Conservation (phyloP, 257 asterid genomes). For the Eucommia ulmoides region DNA sequence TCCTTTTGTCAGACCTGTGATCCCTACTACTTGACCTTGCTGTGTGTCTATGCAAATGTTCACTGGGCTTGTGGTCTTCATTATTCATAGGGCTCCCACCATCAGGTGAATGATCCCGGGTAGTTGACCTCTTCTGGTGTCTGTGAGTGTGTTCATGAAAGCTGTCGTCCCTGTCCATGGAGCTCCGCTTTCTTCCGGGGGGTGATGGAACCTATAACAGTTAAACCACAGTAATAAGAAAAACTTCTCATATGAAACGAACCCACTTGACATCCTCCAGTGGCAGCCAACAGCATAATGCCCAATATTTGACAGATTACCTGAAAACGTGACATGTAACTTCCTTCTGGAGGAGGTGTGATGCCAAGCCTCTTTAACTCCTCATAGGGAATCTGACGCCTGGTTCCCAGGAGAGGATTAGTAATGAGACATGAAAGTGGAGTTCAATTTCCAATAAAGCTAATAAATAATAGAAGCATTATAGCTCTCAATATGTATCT, state of each 20-base stretch:
- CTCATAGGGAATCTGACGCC: constrained; percentile 68
- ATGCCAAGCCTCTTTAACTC: constrained; percentile 86
- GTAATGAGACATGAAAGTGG: neutral
- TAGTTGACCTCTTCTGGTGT: neutral
- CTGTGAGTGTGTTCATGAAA: constrained; percentile 19
- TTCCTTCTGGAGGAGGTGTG: constrained; percentile 84
- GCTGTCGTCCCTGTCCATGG: constrained; percentile 23
- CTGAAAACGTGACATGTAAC: constrained; percentile 77
- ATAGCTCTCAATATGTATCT: no score
- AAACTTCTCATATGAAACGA: neutral
- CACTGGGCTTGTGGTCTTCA: constrained; percentile 7
- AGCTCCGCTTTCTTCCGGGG: constrained; percentile 50
- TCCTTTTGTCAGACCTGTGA: constrained; percentile 1
- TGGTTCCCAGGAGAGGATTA: constrained; percentile 12
- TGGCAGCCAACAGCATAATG: neutral
- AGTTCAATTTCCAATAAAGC: neutral
- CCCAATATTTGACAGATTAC: constrained; percentile 10
- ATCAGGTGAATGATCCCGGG: neutral
- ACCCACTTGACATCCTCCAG: neutral
- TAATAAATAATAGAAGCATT: no score
- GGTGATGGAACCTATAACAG: constrained; percentile 72
- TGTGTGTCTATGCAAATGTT: constrained; percentile 18
- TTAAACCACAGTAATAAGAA: neutral
- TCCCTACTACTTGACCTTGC: constrained; percentile 26
- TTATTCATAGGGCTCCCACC: neutral